Conservation (phyloP, 2,329 filamentous ascomycete genomes). For the Cytospora chrysosperma region DNA sequence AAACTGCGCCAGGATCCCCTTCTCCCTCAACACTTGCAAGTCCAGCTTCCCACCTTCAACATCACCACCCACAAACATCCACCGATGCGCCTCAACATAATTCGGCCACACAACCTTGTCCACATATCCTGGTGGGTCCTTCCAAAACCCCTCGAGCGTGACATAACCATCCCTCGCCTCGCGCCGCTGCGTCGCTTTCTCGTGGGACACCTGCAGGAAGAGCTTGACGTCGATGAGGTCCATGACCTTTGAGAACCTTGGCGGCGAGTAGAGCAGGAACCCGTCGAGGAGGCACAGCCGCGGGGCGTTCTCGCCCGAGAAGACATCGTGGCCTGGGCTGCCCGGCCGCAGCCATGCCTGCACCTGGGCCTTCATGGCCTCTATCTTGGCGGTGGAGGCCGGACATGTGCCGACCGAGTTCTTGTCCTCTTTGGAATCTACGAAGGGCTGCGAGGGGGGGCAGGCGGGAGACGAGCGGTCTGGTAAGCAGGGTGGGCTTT, state of each 20-base stretch:
- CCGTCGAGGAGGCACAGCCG: constrained; percentile 79
- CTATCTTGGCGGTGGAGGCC: constrained; percentile 47
- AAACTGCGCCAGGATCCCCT: constrained; percentile 50
- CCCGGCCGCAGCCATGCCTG: constrained; percentile 45
- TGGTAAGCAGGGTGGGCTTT: constrained; percentile 3
- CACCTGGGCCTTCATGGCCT: constrained; percentile 47
- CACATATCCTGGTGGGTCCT: constrained; percentile 90
- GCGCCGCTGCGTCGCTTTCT: constrained; percentile 61
- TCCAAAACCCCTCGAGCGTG: constrained; percentile 88
- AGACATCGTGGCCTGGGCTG: constrained; percentile 42
- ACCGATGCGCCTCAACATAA: constrained; percentile 78
- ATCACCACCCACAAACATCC: constrained; percentile 71
- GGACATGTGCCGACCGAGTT: constrained; percentile 60
- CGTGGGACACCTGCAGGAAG: constrained; percentile 71
- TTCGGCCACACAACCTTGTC: constrained; percentile 96
- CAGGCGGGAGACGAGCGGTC: constrained; percentile 17
- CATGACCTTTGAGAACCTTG: constrained; percentile 52
- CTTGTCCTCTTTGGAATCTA: constrained; percentile 60
- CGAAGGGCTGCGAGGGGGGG: constrained; percentile 40
- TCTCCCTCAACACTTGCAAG: constrained; percentile 36
- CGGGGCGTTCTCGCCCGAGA: constrained; percentile 31
- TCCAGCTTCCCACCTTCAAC: constrained; percentile 57
- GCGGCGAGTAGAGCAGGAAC: constrained; percentile 74
- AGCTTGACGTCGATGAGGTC: constrained; percentile 70
- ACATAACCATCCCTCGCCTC: constrained; percentile 74